Conservation (phyloP, 352 stramenopile genomes). For the Globisporangium irregulare region DNA sequence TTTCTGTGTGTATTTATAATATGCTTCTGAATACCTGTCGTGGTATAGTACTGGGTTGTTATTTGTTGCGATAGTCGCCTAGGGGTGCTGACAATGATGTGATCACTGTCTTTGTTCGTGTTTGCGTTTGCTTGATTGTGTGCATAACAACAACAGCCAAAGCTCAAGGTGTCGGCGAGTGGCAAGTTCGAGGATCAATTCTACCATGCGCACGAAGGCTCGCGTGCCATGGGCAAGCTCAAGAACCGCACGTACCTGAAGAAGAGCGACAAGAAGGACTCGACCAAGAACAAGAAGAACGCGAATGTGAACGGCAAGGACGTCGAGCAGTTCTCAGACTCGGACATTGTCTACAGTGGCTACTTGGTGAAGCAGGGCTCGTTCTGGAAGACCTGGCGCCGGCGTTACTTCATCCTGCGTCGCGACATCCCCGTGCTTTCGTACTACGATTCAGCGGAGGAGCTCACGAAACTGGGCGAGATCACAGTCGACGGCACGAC, state of each 20-base stretch:
- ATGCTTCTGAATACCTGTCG: not conserved
- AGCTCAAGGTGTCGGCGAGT: conserved; percentile 77
- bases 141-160: conserved; percentile 31
- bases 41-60: not conserved
- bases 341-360: conserved; percentile 75
- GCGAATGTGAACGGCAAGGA: conserved; percentile 75
- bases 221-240: conserved; percentile 73
- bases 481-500: conserved; percentile 70
- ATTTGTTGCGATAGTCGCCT: not conserved
- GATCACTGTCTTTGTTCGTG: not conserved
- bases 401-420: conserved; percentile 81
- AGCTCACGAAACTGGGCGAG: conserved; percentile 80
- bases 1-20: not conserved
- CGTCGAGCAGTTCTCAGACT: conserved; percentile 83
- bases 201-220: conserved; percentile 78
- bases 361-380: conserved; percentile 85
- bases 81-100: not conserved
- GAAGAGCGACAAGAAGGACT: conserved; percentile 30
- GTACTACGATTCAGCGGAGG: conserved; percentile 78
- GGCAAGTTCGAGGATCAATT: conserved; percentile 86
- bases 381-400: conserved; percentile 86
- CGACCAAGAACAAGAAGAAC: conserved; percentile 35
- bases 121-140: not conserved
- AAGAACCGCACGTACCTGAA: conserved; percentile 77
- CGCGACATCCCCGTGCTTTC: conserved; percentile 66